phyloP scores from a whole-genome alignment of 257 asterid genomes.

The Solanum tacnaense region DNA sequence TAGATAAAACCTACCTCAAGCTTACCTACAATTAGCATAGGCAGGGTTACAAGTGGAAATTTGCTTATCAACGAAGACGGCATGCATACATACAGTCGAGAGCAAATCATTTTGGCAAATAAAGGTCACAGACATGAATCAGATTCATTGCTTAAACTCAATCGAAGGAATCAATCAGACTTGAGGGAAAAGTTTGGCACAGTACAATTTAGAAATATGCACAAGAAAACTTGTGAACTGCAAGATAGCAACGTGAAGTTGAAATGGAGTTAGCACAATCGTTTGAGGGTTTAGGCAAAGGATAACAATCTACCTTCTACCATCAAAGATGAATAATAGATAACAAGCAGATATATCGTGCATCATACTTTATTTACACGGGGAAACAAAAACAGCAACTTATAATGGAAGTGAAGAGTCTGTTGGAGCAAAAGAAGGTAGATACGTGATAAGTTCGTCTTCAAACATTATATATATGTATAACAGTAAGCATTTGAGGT shows the following conservation, averaged over 20 bases:
- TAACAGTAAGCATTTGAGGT: not conserved
- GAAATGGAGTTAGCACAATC: not conserved
- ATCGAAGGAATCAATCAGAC: too few relatives aligned
- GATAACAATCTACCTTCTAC: not conserved
- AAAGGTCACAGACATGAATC: too few relatives aligned
- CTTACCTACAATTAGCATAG: too few relatives aligned
- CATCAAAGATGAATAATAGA: not conserved
- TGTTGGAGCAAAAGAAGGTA: not conserved
- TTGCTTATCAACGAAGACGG: too few relatives aligned
- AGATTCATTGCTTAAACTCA: too few relatives aligned
- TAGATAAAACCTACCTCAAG: too few relatives aligned
- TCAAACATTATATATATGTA: not conserved
- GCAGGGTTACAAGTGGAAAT: too few relatives aligned
- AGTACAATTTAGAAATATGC: too few relatives aligned
- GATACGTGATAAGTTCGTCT: not conserved
- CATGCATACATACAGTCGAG: too few relatives aligned
- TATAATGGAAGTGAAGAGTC: not conserved
- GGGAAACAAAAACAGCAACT: not conserved
- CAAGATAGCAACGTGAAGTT: not conserved
- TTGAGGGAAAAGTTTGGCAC: too few relatives aligned
- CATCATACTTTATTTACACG: not conserved
- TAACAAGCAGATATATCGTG: not conserved
- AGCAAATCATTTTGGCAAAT: too few relatives aligned
- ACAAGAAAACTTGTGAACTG: not conserved
- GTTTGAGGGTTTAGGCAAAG: not conserved